These are phyloP conservation scores for Bifiguratus adelaidae DNA, from an alignment of 192 early-diverging fungal genomes.

Conservation along the genomic window DNA sequence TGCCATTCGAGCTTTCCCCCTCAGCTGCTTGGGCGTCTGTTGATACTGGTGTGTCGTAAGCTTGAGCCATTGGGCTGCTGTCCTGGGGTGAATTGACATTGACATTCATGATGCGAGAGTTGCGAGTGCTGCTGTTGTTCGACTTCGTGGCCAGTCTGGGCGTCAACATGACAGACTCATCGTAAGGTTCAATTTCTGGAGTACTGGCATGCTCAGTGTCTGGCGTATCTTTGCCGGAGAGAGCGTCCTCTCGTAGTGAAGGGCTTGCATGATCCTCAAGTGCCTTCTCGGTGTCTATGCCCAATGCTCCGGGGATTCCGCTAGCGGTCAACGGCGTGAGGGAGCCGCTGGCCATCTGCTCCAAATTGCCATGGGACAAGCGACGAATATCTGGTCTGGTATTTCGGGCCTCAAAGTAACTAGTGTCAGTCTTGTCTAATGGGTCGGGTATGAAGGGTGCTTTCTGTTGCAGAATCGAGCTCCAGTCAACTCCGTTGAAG, in stretches of 20 bases:
- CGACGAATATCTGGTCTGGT: constrained; percentile 70
- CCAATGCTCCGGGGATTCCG: not conserved
- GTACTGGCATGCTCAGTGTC: too few relatives aligned
- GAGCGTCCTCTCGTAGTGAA: too few relatives aligned
- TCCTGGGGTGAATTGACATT: not conserved
- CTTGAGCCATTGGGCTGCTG: not conserved
- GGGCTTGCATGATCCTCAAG: not conserved
- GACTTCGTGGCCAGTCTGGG: not conserved
- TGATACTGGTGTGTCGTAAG: not conserved
- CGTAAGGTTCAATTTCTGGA: too few relatives aligned
- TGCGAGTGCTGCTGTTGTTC: not conserved
- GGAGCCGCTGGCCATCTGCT: constrained; percentile 20
- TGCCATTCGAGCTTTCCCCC: not conserved
- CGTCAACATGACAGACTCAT: not conserved
- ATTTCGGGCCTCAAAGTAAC: constrained; percentile 83
- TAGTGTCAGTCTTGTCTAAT: constrained; percentile 75
- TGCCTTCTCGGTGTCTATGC: not conserved
- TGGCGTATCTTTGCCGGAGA: too few relatives aligned
- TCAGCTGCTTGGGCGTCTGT: not conserved
- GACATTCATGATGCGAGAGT: not conserved
- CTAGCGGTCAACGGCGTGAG: not conserved
- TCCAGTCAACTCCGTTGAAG: constrained; percentile 70
- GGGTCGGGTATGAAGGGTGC: constrained; percentile 82
- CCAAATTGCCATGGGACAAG: constrained; percentile 50
- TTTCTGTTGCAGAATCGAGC: constrained; percentile 57